Evolutionary conservation across 2,329 filamentous ascomycete genomes (phyloP).

Genomic region (Harringtonia aguacate): DNA sequence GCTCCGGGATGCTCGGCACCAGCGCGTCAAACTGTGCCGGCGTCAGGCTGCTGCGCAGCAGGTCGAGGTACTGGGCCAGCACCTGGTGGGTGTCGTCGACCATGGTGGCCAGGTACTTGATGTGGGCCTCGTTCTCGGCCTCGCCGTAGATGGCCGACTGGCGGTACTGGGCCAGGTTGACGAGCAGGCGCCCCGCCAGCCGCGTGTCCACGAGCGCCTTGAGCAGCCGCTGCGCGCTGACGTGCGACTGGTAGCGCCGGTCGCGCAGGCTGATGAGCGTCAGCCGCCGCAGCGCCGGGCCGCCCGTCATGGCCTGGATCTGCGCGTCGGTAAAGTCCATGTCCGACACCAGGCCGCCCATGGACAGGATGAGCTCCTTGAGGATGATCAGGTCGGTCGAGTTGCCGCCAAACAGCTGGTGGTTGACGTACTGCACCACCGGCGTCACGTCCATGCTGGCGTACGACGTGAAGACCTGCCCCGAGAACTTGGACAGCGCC

Average conservation of each 20-base stretch:
- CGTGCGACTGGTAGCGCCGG: conserved; percentile 50
- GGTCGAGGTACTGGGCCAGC: conserved; percentile 78
- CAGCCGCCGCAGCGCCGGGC: conserved; percentile 66
- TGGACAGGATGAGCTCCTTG: conserved; percentile 79
- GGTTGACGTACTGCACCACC: conserved; percentile 79
- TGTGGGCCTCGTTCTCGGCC: conserved; percentile 61
- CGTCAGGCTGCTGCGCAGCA: conserved; percentile 70
- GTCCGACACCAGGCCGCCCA: conserved; percentile 87
- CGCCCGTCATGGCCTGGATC: conserved; percentile 79
- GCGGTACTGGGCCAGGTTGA: conserved; percentile 83
- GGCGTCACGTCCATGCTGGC: conserved; percentile 73
- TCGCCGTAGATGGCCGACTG: conserved; percentile 74
- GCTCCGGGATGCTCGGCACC: conserved; percentile 61
- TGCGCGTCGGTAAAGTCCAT: conserved; percentile 83
- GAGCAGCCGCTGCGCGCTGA: conserved; percentile 70
- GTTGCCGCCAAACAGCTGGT: conserved; percentile 72
- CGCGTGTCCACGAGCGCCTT: conserved; percentile 67
- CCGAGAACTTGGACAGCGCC: conserved; percentile 81
- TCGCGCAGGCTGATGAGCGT: conserved; percentile 75
- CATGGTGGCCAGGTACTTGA: conserved; percentile 81
- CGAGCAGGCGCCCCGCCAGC: conserved; percentile 71
- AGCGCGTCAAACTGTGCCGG: conserved; percentile 66
- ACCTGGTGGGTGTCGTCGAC: conserved; percentile 84
- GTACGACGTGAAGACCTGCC: conserved; percentile 81
- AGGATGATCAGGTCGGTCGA: conserved; percentile 86